Conservation (phyloP, 495 filamentous ascomycete genomes). For the Penicillium pulvis region DNA sequence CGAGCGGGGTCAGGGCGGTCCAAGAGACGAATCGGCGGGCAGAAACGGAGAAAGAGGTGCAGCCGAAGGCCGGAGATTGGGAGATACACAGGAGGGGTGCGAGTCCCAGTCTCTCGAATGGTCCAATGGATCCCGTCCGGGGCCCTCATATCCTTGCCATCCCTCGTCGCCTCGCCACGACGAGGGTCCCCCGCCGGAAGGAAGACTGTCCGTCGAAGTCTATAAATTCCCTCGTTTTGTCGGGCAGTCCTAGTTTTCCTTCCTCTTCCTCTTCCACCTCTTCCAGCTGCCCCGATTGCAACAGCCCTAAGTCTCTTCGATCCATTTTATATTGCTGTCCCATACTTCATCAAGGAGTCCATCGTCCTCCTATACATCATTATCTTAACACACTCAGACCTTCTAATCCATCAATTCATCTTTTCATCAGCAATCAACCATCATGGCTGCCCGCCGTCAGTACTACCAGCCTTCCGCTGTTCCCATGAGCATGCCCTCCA, state of each 20-base stretch:
- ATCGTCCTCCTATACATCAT: slow-evolving; percentile 19
- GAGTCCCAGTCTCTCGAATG: slow-evolving; percentile 49
- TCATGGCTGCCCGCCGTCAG: slow-evolving; percentile 53
- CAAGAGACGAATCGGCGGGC: slow-evolving; percentile 47
- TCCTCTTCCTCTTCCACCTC: slow-evolving; percentile 59
- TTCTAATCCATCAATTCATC: slow-evolving; percentile 8
- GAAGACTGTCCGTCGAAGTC: slow-evolving; percentile 53
- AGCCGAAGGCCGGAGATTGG: slow-evolving; percentile 44
- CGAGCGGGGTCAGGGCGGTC: slow-evolving; percentile 53
- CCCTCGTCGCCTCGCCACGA: slow-evolving; percentile 25
- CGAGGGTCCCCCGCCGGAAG: slow-evolving; percentile 38
- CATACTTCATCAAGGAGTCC: slow-evolving; percentile 19
- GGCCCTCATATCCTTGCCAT: slow-evolving; percentile 28
- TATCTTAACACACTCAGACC: slow-evolving; percentile 19
- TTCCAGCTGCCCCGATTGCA: slow-evolving; percentile 44
- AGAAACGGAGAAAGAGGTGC: slow-evolving; percentile 36
- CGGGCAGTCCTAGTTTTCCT: slow-evolving; percentile 37
- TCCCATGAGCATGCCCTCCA: slow-evolving; percentile 66
- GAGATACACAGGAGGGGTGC: slow-evolving; percentile 44
- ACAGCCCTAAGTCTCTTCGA: slow-evolving; percentile 22
- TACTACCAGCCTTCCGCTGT: slow-evolving; percentile 58
- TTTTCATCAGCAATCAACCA: slow-evolving; percentile 23
- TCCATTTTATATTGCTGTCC: slow-evolving; percentile 17
- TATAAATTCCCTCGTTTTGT: slow-evolving; percentile 66
- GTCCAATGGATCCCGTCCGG: slow-evolving; percentile 42